Evolutionary conservation across 1,284 basidiomycete species (phyloP), one percentile per base, ranked within the genome.

Genomic region (Acaromyces ingoldii): DNA sequence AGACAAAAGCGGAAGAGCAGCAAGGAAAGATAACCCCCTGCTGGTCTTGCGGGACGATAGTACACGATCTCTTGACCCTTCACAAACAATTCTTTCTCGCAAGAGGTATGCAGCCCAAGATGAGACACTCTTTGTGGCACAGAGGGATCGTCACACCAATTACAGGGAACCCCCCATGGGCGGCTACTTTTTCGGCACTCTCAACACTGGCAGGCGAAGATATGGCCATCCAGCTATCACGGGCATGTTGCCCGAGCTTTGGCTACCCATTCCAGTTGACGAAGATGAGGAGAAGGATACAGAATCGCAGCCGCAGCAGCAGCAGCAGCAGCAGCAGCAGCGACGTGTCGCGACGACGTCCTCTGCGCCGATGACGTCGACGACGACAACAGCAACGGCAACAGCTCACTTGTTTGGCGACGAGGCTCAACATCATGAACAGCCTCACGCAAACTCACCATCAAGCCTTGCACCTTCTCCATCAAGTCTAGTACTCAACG

Each of bases 71-170:
- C 50, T 42, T 11, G 56, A 59, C 28, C 42, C 42, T 31, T 26
- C 21, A 10, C 61, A 52, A n/a, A 66, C 54, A 11, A 54, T 55
- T 24, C 54, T 69, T 13, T 60, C 58, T 0, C 21, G 60, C 86
- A 91, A 70, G 76, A 92, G 58, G 91, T 86, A 65, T 36, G 51
- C 67, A 82, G 86, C 52, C 81, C 86, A 92, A 70, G 91, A 95
- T 68, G 92, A 95, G 63, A 92, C 89, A 1, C 76, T 96, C 26
- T 96, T 96, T 71, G 89, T 95, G 33, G 92, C 76, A 2, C 66
- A 64, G 24, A 60, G 71, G 36, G 74, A 70, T 46, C 39, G 51
- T 4, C 67, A 70, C 54, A 70, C 67, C 11, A 65, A 70, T 40
- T 70, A 70, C 28, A 42, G 65, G 17, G 68, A 72, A 50, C 70